Percentiles rank a stretch among this genome's conserved stretches.
Evolutionary conservation across 176 grass and related monocot species (phyloP).

Genomic region (Aegilops speltoides): DNA sequence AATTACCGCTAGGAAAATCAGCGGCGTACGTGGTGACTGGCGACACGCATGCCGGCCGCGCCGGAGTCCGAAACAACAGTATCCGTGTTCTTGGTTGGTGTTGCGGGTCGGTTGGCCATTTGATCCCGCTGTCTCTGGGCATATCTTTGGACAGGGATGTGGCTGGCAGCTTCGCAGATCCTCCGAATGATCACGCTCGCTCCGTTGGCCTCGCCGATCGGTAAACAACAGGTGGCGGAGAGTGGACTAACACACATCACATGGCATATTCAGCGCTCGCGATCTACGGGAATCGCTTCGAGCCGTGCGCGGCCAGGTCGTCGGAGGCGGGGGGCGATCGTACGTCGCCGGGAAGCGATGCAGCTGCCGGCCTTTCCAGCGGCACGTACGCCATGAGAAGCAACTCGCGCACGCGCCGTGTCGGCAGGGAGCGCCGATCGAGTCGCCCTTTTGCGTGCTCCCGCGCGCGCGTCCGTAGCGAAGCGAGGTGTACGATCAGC

Average conservation of each 20-base stretch:
- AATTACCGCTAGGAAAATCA: neutral
- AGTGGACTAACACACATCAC: neutral
- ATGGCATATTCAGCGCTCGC: neutral
- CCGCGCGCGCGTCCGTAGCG: neutral
- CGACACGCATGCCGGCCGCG: neutral
- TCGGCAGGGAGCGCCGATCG: constrained; percentile 19
- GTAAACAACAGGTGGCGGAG: neutral
- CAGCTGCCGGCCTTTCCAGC: constrained; percentile 37
- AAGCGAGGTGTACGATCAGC: neutral
- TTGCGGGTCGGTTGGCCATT: neutral
- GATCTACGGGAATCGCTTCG: neutral
- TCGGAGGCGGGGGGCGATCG: neutral
- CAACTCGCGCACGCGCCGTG: constrained; percentile 42
- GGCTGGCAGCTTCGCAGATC: neutral
- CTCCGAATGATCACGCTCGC: neutral
- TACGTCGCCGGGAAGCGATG: constrained; percentile 32
- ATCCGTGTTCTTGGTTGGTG: constrained; percentile 25
- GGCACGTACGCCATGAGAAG: constrained; percentile 36
- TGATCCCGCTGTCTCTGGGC: constrained; percentile 35
- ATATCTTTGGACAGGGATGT: constrained; percentile 15
- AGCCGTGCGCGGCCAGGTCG: neutral
- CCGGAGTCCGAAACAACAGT: neutral
- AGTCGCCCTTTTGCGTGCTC: constrained; percentile 22
- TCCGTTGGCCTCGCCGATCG: neutral
- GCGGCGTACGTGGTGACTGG: neutral